A percentile compares a stretch with the other conserved stretches of the same genome.
phyloP scores from a whole-genome alignment of 2,329 filamentous ascomycete species.

The Pseudogymnoascus sp. region DNA sequence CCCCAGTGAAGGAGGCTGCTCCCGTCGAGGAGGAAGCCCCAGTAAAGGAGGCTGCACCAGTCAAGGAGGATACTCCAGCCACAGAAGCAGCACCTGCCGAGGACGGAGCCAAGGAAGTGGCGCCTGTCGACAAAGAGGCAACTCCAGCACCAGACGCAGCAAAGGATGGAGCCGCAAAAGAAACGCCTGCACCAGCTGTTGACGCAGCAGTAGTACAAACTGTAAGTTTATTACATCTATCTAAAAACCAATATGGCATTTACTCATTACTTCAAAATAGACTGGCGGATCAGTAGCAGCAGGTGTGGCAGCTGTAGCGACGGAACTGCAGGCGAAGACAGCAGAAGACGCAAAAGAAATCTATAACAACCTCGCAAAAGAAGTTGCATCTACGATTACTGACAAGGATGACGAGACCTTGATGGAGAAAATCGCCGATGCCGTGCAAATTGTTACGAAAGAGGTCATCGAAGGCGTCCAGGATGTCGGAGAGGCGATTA shows the following conservation, averaged over 20 bases:
- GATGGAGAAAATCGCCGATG: constrained; percentile 17
- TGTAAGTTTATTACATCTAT: neutral
- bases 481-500: constrained; percentile 18
- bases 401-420: constrained; percentile 13
- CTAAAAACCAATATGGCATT: neutral
- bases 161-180: neutral
- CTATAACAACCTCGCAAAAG: constrained; percentile 16
- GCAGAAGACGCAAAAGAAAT: constrained; percentile 18
- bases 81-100: neutral
- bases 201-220: neutral
- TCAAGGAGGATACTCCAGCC: neutral
- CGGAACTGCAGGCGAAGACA: constrained; percentile 1
- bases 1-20: neutral
- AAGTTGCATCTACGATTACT: constrained; percentile 16
- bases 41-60: neutral
- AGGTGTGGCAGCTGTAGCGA: constrained; percentile 1
- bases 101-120: neutral
- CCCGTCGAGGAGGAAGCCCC: neutral
- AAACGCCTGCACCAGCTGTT: neutral
- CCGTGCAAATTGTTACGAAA: constrained; percentile 17
- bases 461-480: constrained; percentile 20
- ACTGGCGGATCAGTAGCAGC: constrained; percentile 7
- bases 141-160: neutral
- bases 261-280: neutral
- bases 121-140: neutral